Base-by-base conservation (phyloP, 495 filamentous ascomycete genomes). In the Clavariopsis aquatica region DNA sequence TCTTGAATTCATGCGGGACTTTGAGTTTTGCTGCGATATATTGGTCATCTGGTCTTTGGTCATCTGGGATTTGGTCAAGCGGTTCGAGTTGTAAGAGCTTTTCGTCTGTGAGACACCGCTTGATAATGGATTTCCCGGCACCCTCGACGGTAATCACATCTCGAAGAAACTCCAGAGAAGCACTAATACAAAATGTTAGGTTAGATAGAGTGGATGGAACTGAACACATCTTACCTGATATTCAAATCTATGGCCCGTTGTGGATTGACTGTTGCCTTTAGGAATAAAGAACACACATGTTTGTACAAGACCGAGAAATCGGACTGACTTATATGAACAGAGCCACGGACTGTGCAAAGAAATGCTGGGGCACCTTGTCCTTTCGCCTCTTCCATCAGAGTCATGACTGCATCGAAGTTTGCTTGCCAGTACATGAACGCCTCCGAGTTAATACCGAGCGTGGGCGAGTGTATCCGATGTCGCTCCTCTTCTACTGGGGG, bases 271-370 rank as follows among this genome's bases (percentile, higher is more conserved):
- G 83, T 81, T 57, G 80, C 79, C 71, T 86, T 87, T 57, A 87
- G 77, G 17, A 83, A 73, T 26, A 83, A 55, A 28, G 80, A 80
- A 69, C 81, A 78, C 67, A 81, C 74, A 51, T 78, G 73, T 34
- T 80, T 82, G 70, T 86, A 88, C 52, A 87, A 74, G 15, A 86
- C 65, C n/a, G 80, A 78, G 60, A 86, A 86, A 70, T 86, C 83
- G 19, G 79, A 82, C 62, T 85, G 81, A 17, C 77, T 80, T 28
- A 87, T 71, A 62, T 87, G 83, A 6, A 85, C 78, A 6, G 80
- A 82, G 38, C 84, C 84, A 26, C 82, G 76, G n/a, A 85, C 77
- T 12, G 83, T 87, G 71, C 82, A 73, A 57, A 87, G 79, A 81
- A 83, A 87, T 19, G 77, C 77, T 0, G 78, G 77, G 5, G 78